phyloP scores from a whole-genome alignment of 306 rosid genomes.

The Carpinus viminea region DNA sequence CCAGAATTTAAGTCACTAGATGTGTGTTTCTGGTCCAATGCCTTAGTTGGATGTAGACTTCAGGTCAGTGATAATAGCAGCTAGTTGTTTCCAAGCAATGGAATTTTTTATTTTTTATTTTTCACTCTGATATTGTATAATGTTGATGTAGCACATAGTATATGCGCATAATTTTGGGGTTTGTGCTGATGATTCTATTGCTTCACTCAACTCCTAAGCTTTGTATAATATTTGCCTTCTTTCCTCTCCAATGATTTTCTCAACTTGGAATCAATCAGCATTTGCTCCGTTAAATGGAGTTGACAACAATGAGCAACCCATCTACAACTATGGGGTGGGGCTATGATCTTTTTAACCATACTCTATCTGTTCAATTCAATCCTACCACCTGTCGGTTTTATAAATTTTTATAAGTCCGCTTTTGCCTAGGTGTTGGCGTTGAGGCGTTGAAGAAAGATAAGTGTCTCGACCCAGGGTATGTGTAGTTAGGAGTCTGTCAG shows the following conservation, averaged over 20 bases:
- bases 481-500: too few species aligned
- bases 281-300: too few species aligned
- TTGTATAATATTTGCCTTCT: not conserved
- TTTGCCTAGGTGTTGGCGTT: too few species aligned
- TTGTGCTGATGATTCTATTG: not conserved
- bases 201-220: not conserved
- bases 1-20: slow-evolving; percentile 29
- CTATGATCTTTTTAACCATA: too few species aligned
- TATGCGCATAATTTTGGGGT: slow-evolving; percentile 21
- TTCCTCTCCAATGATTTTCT: not conserved
- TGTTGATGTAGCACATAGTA: slow-evolving; percentile 22
- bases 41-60: slow-evolving; percentile 42
- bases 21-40: slow-evolving; percentile 35
- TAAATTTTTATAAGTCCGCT: too few species aligned
- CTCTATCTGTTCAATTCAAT: too few species aligned
- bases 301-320: too few species aligned
- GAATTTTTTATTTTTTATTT: not conserved
- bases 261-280: too few species aligned
- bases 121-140: slow-evolving; percentile 28
- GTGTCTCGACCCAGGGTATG: too few species aligned
- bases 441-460: too few species aligned
- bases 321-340: too few species aligned
- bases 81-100: slow-evolving; percentile 25
- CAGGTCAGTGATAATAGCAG: slow-evolving; percentile 18
- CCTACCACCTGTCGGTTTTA: too few species aligned